Evolutionary conservation across 2,329 filamentous ascomycete species (phyloP), one percentile per base, ranked within the genome.

Genomic region (Samsoniella hepiali): DNA sequence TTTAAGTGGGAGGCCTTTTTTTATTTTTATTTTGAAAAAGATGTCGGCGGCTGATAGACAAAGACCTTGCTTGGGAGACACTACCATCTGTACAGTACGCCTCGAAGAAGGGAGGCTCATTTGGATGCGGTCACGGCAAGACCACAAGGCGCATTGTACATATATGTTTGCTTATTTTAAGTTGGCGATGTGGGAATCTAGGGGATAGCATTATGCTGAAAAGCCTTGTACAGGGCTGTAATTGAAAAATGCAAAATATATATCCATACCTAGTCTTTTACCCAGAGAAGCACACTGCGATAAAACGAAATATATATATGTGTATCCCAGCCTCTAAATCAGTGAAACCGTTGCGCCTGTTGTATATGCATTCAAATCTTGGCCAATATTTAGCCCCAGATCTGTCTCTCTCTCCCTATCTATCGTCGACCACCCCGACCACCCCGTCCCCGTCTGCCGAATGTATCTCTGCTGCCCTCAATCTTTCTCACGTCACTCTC

Each of bases 401-500:
- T 27, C 15, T 47, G 22, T 45, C 6, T 27, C 22, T 15, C 4
- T 6, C 17, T 42, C 31, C 22, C 7, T 4, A 38, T 49, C 32
- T 44, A 58, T 8, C 56, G 56, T 15, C 56, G 47, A 36, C 45
- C 36, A n/a, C 15, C 1, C 22, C 22, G 22, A 22, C 22, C 22
- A 10, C 50, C 31, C 9, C 50, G 13, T 53, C 50, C 31, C 1
- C 38, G 50, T 55, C 58, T 61, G 38, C 59, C 76, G 71, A 77
- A 78, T 66, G 72, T 73, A 68, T 76, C 77, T 51, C 75, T 77
- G 54, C 76, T 76, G 0, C 87, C 86, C 69, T 90, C 84, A 66
- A 95, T 91, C 62, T 83, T 84, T 68, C 78, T 81, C 8, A 97
- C 84, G 76, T 98, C 94, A 69, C 83, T 84, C 72, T 89, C 87